Evolutionary conservation across 2,329 filamentous ascomycete genomes (phyloP).

Genomic region (Colletotrichum caudatum): DNA sequence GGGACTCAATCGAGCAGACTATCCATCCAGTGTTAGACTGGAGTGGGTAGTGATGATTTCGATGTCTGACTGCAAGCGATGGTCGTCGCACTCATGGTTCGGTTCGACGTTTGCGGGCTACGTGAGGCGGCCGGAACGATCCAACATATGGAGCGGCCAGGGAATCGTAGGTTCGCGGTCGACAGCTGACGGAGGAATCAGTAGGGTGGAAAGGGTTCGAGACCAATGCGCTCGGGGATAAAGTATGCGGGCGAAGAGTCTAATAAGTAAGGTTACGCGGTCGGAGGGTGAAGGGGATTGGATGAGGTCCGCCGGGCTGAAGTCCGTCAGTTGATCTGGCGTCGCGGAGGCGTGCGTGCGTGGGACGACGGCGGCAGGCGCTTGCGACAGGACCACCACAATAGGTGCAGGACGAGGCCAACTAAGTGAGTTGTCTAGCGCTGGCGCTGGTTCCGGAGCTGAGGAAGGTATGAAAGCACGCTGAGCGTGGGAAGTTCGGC

Average conservation of each 20-base stretch:
- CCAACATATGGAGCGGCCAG: conserved; percentile 21
- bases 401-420: conserved; percentile 9
- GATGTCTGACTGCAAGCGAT: conserved; percentile 16
- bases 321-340: conserved; percentile 29
- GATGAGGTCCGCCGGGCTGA: conserved; percentile 23
- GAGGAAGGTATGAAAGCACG: neutral
- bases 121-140: conserved; percentile 10
- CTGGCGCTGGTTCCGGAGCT: neutral
- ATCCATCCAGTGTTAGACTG: conserved; percentile 33
- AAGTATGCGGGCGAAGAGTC: conserved; percentile 22
- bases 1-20: conserved; percentile 25
- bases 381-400: conserved; percentile 24
- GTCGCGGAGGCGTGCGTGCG: conserved; percentile 26
- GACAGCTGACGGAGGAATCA: neutral
- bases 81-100: conserved; percentile 34
- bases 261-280: conserved; percentile 4
- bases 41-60: conserved; percentile 6
- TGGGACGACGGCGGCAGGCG: conserved; percentile 32
- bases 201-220: conserved; percentile 23
- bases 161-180: conserved; percentile 16
- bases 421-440: neutral
- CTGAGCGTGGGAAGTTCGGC: conserved; percentile 4
- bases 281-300: conserved; percentile 30
- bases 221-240: conserved; percentile 15
- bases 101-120: conserved; percentile 15